These are phyloP conservation scores for Atkinsonella hypoxylon DNA, from an alignment of 2,329 filamentous ascomycete genomes.

Conservation along the genomic window DNA sequence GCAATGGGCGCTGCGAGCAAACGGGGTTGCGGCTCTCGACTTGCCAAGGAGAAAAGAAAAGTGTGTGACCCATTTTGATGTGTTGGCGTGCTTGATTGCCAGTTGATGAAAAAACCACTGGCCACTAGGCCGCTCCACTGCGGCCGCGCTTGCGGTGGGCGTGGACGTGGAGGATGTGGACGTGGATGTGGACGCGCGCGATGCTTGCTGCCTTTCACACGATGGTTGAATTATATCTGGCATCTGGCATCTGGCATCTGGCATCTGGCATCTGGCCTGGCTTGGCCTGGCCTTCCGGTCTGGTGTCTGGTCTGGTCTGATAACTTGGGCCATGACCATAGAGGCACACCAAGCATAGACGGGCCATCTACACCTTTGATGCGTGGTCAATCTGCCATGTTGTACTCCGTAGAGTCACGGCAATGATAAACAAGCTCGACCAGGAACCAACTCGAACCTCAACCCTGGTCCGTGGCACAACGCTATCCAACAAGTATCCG, in stretches of 20 bases:
- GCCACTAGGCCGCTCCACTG: slow-evolving; percentile 53
- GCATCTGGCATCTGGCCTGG: no score
- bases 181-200: not conserved
- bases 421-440: not conserved
- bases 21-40: slow-evolving; percentile 52
- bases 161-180: no score
- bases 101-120: slow-evolving; percentile 55
- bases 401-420: not conserved
- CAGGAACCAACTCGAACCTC: not conserved
- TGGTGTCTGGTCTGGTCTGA: no score
- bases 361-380: not conserved
- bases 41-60: not conserved
- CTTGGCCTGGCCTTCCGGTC: no score
- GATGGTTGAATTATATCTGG: not conserved
- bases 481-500: not conserved
- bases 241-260: no score
- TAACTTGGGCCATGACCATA: no score
- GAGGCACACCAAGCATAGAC: not conserved
- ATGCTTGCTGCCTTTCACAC: not conserved
- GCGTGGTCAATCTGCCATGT: not conserved
- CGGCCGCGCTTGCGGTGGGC: slow-evolving; percentile 33
- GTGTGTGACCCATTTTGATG: slow-evolving; percentile 68
- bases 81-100: slow-evolving; percentile 78
- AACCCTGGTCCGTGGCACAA: not conserved
- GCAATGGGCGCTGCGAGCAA: slow-evolving; percentile 46